Percentiles rank a stretch among this genome's conserved stretches.
Conservation (phyloP, 2,329 filamentous ascomycete species). For the Huntiella savannae region DNA sequence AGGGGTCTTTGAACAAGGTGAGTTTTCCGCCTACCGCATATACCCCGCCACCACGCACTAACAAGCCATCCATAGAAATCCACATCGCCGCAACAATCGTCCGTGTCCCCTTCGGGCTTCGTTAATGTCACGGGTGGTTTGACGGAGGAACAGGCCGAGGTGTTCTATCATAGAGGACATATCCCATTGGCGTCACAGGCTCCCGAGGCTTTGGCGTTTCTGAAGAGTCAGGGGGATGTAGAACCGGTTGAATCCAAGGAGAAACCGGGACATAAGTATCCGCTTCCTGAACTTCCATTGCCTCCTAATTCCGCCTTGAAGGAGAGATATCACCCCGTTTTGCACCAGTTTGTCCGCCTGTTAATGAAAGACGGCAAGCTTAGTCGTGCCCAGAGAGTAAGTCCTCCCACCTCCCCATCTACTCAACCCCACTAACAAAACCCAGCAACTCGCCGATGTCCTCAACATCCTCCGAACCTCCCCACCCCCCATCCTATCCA, state of each 20-base stretch:
- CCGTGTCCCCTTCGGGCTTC: slow-evolving; percentile 2
- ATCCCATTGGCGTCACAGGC: slow-evolving; percentile 19
- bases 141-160: slow-evolving; percentile 25
- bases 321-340: slow-evolving; percentile 66
- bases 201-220: slow-evolving; percentile 10
- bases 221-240: slow-evolving; percentile 10
- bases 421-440: background rate
- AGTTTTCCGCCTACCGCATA: background rate
- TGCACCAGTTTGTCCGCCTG: slow-evolving; percentile 74
- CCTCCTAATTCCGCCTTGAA: slow-evolving; percentile 46
- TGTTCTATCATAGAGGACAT: slow-evolving; percentile 24
- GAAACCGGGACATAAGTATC: slow-evolving; percentile 55
- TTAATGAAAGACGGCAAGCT: slow-evolving; percentile 87
- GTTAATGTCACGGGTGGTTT: slow-evolving; percentile 17
- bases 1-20: slow-evolving; percentile 11
- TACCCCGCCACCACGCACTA: background rate
- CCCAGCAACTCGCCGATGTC: slow-evolving; percentile 68
- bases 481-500: slow-evolving; percentile 56
- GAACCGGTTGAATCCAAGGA: slow-evolving; percentile 5
- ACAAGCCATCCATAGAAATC: background rate
- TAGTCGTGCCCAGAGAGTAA: slow-evolving; percentile 70
- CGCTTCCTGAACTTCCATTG: slow-evolving; percentile 47
- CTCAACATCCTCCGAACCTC: slow-evolving; percentile 72
- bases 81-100: background rate
- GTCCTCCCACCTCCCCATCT: slow-evolving; percentile 16